Conservation (phyloP, 352 stramenopile genomes). For the Pythium myriotylum region DNA sequence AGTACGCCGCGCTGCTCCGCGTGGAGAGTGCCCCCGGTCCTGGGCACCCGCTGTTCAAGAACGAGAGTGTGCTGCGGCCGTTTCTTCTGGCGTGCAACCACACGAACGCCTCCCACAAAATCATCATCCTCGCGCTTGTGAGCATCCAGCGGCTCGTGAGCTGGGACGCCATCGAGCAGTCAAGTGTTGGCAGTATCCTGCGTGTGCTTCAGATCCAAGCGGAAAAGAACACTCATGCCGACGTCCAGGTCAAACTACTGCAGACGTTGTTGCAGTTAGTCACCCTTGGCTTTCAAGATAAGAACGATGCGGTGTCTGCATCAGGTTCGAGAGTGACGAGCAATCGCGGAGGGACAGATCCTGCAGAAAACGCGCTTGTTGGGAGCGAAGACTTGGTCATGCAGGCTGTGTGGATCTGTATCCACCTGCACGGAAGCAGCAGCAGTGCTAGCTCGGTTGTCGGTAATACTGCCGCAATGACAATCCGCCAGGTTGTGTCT, state of each 20-base stretch:
- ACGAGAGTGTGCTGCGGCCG: slow-evolving; percentile 94
- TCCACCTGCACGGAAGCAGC: slow-evolving; percentile 76
- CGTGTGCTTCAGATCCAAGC: slow-evolving; percentile 96
- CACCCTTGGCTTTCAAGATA: slow-evolving; percentile 78
- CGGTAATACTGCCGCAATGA: slow-evolving; percentile 87
- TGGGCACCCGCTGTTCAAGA: slow-evolving; percentile 92
- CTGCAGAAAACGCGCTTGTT: slow-evolving; percentile 49
- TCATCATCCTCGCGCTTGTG: slow-evolving; percentile 93
- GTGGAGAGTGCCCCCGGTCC: slow-evolving; percentile 82
- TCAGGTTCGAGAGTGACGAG: background rate
- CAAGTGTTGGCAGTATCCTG: slow-evolving; percentile 94
- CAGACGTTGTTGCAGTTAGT: slow-evolving; percentile 89
- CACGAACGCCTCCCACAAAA: slow-evolving; percentile 93
- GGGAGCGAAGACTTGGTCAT: slow-evolving; percentile 87
- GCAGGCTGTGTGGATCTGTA: slow-evolving; percentile 88
- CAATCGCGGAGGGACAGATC: background rate
- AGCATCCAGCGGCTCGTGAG: slow-evolving; percentile 95
- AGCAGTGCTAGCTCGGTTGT: slow-evolving; percentile 79
- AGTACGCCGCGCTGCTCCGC: slow-evolving; percentile 91
- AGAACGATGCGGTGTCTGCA: slow-evolving; percentile 22
- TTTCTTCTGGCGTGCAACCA: slow-evolving; percentile 98
- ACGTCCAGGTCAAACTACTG: slow-evolving; percentile 89
- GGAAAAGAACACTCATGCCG: slow-evolving; percentile 79
- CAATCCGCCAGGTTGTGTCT: slow-evolving; percentile 86
- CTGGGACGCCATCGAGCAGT: slow-evolving; percentile 94